Conservation (phyloP, 1,139 yeast genomes). For the Chernovozyma sophiae-reginae region DNA sequence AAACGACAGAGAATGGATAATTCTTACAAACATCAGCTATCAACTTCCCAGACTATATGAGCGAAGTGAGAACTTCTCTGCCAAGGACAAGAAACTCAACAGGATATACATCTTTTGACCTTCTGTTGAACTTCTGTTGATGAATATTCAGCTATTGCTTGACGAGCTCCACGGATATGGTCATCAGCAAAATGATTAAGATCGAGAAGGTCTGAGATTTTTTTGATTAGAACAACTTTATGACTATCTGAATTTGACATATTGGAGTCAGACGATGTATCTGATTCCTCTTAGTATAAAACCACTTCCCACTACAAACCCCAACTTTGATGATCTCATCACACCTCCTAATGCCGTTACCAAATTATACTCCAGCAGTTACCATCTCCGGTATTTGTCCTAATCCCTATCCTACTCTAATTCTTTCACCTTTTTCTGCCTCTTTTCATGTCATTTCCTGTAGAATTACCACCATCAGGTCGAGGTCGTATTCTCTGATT, state of each 20-base stretch:
- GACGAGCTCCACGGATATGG: no score
- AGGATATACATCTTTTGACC: no score
- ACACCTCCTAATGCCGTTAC: not conserved
- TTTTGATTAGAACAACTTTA: no score
- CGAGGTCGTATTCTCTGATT: not conserved
- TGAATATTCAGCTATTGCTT: no score
- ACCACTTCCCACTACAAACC: no score
- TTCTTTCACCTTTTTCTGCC: not conserved
- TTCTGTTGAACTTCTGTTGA: no score
- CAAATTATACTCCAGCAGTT: not conserved
- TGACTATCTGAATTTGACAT: no score
- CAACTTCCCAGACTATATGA: slow-evolving; percentile 47
- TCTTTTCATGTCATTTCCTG: slow-evolving; percentile 3
- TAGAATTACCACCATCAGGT: not conserved
- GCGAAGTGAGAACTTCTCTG: no score
- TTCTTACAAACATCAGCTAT: slow-evolving; percentile 49
- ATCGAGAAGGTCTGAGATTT: not conserved
- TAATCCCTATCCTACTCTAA: not conserved
- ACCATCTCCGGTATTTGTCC: not conserved
- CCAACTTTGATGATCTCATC: not conserved
- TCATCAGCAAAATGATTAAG: no score
- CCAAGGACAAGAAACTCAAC: no score
- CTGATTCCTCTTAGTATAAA: no score
- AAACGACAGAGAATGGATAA: slow-evolving; percentile 61
- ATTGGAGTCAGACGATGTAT: no score